Evolutionary conservation across 176 grass and related monocot species (phyloP), one percentile per base, ranked within the genome.

Genomic region (Olyra latifolia): DNA sequence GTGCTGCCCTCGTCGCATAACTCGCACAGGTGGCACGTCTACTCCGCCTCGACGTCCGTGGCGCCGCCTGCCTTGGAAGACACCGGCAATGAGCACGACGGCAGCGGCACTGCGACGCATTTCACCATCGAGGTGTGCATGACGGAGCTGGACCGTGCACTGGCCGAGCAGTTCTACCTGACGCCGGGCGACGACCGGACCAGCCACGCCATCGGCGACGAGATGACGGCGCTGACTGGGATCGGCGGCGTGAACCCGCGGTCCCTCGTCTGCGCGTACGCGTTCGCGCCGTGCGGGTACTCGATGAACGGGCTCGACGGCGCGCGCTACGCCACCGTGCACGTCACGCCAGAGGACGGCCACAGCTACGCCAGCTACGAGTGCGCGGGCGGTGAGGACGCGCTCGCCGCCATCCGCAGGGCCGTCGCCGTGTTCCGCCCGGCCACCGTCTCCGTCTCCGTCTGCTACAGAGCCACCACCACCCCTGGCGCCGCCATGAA

Each of bases 311-410:
- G 22, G 24, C 79, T 86, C 28, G 83, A 90, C 54, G 23, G 70
- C 9, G 76, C 38, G 24, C 70, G 77, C 62, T 89, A 89, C 77
- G 83, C 82, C 56, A 89, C 87, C 28, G 67, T 84, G n/a, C 87
- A 89, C 62, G 87, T 89, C 69, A 89, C 87, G 7, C 87, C 87
- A 6, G 87, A 89, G 76, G 87, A 80, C 13, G 76, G 82, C 44
- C 76, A 89, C 76, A 81, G 87, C 76, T 88, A 88, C 67, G 86
- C 80, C 80, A 88, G 80, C 86, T 89, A 69, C 76, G 87, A 84
- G 76, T 80, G 70, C 44, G 50, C 14, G 20, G 81, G 76, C 43
- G 59, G 10, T 29, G n/a, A 10, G 7, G 59, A 32, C 39, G 53
- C 85, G 22, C 22, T 86, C 57, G 46, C 69, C 16, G 57, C 48